Percentiles rank a stretch among this genome's conserved stretches.
Conservation (phyloP, 1,139 yeast species). For the Spathaspora sp. region DNA sequence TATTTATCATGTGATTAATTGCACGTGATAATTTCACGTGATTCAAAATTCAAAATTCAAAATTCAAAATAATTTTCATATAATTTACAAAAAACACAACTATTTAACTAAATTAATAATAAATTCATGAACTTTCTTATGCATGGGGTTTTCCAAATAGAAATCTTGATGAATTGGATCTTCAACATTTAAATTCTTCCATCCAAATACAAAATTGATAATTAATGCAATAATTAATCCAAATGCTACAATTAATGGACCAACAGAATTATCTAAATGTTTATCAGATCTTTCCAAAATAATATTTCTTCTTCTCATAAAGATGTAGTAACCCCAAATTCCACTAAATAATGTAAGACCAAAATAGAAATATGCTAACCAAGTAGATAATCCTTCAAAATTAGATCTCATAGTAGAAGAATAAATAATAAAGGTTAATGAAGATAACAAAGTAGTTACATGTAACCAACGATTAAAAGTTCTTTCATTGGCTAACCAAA, state of each 20-base stretch:
- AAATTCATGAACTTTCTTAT: slow-evolving; percentile 35
- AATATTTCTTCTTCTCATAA: slow-evolving; percentile 65
- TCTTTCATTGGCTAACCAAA: slow-evolving; percentile 97
- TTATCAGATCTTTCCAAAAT: slow-evolving; percentile 81
- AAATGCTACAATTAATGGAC: slow-evolving; percentile 77
- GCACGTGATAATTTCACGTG: neutral
- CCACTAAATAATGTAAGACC: slow-evolving; percentile 79
- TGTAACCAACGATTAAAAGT: slow-evolving; percentile 95
- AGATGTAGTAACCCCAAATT: slow-evolving; percentile 84
- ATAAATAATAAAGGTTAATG: slow-evolving; percentile 82
- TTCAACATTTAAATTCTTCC: slow-evolving; percentile 33
- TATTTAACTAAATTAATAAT: slow-evolving; percentile 18
- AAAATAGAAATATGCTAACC: slow-evolving; percentile 78
- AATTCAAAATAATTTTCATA: neutral
- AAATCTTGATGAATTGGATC: slow-evolving; percentile 21
- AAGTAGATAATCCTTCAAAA: slow-evolving; percentile 53
- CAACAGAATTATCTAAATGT: slow-evolving; percentile 86
- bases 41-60: neutral
- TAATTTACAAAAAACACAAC: neutral
- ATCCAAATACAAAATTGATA: slow-evolving; percentile 71
- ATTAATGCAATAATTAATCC: slow-evolving; percentile 68
- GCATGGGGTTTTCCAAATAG: slow-evolving; percentile 34
- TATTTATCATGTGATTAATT: neutral
- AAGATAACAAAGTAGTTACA: slow-evolving; percentile 84
- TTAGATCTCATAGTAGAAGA: slow-evolving; percentile 69